Percentiles rank a stretch among this genome's conserved stretches.
These are phyloP conservation scores for Calocera viscosa DNA, from an alignment of 768 basidiomycete species.

Conservation along the genomic window DNA sequence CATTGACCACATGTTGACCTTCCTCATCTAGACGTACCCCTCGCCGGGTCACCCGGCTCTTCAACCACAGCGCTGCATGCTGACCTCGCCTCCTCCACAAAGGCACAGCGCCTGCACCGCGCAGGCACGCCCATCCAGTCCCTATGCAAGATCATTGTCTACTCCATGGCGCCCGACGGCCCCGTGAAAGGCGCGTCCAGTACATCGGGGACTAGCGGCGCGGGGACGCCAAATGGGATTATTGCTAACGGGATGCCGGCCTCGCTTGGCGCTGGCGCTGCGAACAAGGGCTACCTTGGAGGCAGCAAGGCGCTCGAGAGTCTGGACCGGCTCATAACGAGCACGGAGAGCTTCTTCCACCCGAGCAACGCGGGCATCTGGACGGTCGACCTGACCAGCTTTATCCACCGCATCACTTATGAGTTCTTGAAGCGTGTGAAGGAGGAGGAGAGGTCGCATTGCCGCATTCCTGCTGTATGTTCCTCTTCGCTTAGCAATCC, in stretches of 20 bases:
- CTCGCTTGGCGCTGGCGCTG: conserved; percentile 11
- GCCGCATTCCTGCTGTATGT: conserved; percentile 65
- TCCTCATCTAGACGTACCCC: conserved; percentile 60
- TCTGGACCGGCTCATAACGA: conserved; percentile 75
- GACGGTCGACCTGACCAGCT: conserved; percentile 58
- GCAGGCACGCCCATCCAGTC: conserved; percentile 32
- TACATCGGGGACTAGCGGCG: conserved; percentile 28
- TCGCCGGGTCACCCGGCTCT: conserved; percentile 21
- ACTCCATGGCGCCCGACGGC: conserved; percentile 79
- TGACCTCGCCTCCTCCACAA: conserved; percentile 2
- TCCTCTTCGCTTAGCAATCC: conserved; percentile 21
- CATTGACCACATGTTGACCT: not conserved
- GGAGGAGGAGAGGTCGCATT: conserved; percentile 63
- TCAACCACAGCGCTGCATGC: not conserved
- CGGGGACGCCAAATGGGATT: not conserved
- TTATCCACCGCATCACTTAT: conserved; percentile 55
- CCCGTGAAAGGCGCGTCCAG: conserved; percentile 37
- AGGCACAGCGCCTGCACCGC: not conserved
- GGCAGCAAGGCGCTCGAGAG: conserved; percentile 84
- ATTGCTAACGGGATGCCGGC: not conserved
- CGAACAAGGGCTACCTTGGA: conserved; percentile 43
- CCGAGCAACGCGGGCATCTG: conserved; percentile 84
- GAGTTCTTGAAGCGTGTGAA: conserved; percentile 71
- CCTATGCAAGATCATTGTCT: conserved; percentile 74
- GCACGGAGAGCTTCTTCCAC: conserved; percentile 90